These are phyloP conservation scores for Neonectria ditissima DNA, from an alignment of 2,329 filamentous ascomycete genomes.

Conservation along the genomic window DNA sequence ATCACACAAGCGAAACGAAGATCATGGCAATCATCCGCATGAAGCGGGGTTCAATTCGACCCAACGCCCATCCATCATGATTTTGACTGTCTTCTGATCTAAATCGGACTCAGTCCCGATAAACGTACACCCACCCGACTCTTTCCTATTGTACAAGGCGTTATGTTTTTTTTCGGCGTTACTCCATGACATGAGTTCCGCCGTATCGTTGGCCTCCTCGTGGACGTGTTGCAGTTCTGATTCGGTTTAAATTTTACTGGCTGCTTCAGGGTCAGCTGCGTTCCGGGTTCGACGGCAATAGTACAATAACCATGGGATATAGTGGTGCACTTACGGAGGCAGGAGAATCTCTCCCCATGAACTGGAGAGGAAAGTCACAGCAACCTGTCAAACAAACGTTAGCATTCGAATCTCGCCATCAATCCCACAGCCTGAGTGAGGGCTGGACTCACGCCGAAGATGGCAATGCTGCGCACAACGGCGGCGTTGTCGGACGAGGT, in stretches of 20 bases:
- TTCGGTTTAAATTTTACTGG: slow-evolving; percentile 39
- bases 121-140: slow-evolving; percentile 44
- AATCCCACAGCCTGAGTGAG: neutral
- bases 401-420: slow-evolving; percentile 6
- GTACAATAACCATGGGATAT: no score
- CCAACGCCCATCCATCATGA: slow-evolving; percentile 35
- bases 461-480: slow-evolving; percentile 73
- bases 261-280: slow-evolving; percentile 31
- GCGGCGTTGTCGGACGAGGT: slow-evolving; percentile 76
- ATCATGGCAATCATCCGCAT: slow-evolving; percentile 8
- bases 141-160: slow-evolving; percentile 45
- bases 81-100: slow-evolving; percentile 30
- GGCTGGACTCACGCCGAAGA: slow-evolving; percentile 72
- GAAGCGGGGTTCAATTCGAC: slow-evolving; percentile 33
- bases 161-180: slow-evolving; percentile 26
- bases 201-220: neutral
- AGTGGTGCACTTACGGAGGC: slow-evolving; percentile 64
- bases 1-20: neutral
- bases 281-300: neutral
- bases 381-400: slow-evolving; percentile 59
- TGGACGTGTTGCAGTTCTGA: slow-evolving; percentile 11
- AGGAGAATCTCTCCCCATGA: slow-evolving; percentile 75
- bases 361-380: slow-evolving; percentile 75
- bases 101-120: slow-evolving; percentile 35
- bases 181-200: neutral